Conservation (phyloP, 2,329 filamentous ascomycete species). For the Fusarium illudens region DNA sequence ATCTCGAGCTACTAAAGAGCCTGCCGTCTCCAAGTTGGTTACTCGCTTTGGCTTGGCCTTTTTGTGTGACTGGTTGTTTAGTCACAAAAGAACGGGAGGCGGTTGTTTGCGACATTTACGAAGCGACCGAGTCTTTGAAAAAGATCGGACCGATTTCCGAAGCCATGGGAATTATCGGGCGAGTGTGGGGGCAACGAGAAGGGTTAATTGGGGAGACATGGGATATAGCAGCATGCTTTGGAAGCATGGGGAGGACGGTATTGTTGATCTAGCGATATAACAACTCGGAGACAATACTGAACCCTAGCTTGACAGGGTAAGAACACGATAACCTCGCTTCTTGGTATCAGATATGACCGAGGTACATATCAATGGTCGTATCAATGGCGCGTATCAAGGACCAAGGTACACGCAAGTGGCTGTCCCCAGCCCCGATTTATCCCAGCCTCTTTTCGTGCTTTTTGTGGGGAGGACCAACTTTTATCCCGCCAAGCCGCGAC, state of each 20-base stretch:
- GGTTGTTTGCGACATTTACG: not conserved
- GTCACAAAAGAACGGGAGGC: not conserved
- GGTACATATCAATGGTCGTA: not conserved
- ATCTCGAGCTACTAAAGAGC: not conserved
- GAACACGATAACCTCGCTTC: not conserved
- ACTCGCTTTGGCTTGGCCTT: constrained; percentile 6
- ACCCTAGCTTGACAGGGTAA: too few relatives aligned
- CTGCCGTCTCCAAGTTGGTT: not conserved
- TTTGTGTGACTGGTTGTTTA: constrained; percentile 15
- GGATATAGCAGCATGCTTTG: constrained; percentile 48
- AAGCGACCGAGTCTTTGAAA: not conserved
- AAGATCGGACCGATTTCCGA: constrained; percentile 2
- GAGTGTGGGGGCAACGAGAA: constrained; percentile 3
- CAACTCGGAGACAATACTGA: not conserved
- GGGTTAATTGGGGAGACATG: not conserved
- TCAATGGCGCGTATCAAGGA: not conserved
- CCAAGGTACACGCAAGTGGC: not conserved
- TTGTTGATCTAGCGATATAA: not conserved
- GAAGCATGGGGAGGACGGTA: not conserved
- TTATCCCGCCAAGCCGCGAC: constrained; percentile 13
- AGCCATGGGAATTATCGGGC: not conserved
- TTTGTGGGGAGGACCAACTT: not conserved
- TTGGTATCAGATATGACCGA: not conserved
- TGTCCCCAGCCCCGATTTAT: constrained; percentile 11
- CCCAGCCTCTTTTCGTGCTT: not conserved